Base-by-base conservation (phyloP, 768 basidiomycete genomes). In the Boletales sp. region DNA sequence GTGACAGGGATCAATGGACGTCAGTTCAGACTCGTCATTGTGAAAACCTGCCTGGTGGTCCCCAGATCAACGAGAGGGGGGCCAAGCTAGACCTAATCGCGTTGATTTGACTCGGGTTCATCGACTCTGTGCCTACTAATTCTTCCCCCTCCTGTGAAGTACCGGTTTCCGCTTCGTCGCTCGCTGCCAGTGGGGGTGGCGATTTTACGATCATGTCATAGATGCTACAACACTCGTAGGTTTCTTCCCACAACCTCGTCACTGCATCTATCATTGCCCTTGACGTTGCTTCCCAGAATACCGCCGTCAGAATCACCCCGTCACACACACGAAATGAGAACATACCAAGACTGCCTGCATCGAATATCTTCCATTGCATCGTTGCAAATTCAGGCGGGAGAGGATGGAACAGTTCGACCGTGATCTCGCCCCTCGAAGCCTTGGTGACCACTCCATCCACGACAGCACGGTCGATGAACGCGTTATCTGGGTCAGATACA, bases 201-300 rank as follows among this genome's bases (percentile, higher is more conserved):
- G 54, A 31, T 48, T 42, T 46, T 6, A 73, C 76, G 31, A 86
- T 78, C 21, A 78, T 63, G 31, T 70, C 61, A 61, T 78, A 72
- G 55, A 83, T 81, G 8, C 61, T 55, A 54, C 83, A 85, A 41
- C 76, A 77, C 7, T 67, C 67, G 13, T 67, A 57, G 0, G 71
- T 65, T 11, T 82, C 74, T 9, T 59, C 55, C 19, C 77, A 65
- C 2, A 87, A 67, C 30, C 72, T 72, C 25, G 70, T 63, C 6
- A 85, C 58, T 1, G 83, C 83, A 57, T 86, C 83, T 62, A 84
- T 71, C 83, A 83, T 84, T 4, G 84, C 83, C 43, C 72, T 75
- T 1, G 78, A 73, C 1, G 83, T 86, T 2, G 84, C 83, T 82
- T 48, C 19, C 56, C 34, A 8, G 19, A 11, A 12, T 13, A 37